Evolutionary conservation across 345 rosid species (phyloP), one percentile per base, ranked within the genome.

Genomic region (Anastatica hierochuntica): DNA sequence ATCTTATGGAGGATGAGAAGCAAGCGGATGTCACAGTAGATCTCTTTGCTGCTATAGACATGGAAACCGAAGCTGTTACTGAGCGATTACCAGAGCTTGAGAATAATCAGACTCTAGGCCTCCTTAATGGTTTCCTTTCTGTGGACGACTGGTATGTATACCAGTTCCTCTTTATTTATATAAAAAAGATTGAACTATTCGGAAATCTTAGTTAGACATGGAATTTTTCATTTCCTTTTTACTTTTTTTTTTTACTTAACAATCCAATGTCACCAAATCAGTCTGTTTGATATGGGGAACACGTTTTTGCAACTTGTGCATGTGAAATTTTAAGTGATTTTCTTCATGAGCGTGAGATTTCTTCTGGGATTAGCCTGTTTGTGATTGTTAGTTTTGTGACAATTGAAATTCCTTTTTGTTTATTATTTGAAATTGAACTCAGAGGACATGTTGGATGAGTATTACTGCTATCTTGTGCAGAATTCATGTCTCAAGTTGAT

Each of bases 1-100:
- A 94, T 77, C 90, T 94, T 62, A 88, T 92, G 97, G 99, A 94
- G 56, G 99, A 94, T 30, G 99, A 94, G 68, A 94, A 94, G 56
- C 99, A 74, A 76, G 99, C 85, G 72, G 97, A 94, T 72, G 88
- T 94, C 51, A 83, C 83, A 4, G 43, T 85, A 58, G 99, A 94
- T 77, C 87, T 88, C 53, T 94, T 74, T 75, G 66, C 97, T 63
- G 88, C 97, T 53, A 55, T 83, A 47, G 99, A 94, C 72, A 65
- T 85, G 90, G 99, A 94, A 80, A 70, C 76, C 61, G 97, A 85
- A 62, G 97, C 99, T 45, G 87, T 85, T 8, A 60, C 76, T 56
- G 97, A 85, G 67, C 72, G 84, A 64, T 71, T 71, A 53, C 53
- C 85, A 1, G 97, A 94, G 69, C 85, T 94, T 54, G 90, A 83